Base-by-base conservation (phyloP, 768 basidiomycete species). In the Leccinum uliginosum region DNA sequence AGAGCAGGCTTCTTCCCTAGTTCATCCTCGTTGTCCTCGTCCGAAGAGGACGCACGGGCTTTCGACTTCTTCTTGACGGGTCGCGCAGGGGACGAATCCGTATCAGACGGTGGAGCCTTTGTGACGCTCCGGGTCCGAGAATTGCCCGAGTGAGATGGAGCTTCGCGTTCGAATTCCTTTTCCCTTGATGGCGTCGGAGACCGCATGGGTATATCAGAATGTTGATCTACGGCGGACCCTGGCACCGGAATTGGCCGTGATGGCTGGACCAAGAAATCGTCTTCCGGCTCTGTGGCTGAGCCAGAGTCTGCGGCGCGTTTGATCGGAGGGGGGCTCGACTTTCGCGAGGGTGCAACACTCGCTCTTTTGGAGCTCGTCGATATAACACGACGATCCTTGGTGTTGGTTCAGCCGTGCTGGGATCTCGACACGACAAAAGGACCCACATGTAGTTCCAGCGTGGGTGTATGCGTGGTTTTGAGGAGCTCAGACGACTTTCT, bases 11-110 rank as follows among this genome's bases (percentile, higher is more conserved):
- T 71, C 51, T 69, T 76, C 67, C 75, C 80, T 32, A 76, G 75
- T 35, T 80, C 83, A 21, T 73, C 76, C 60, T 84, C 85, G 64
- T 84, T 87, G 63, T 86, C 84, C 50, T 80, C 80, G 54, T 83
- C 82, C 57, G 78, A 78, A 17, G 76, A 76, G 21, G 74, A 67
- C 43, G 59, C 61, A 34, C 57, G 65, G 24, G 71, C 62, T 61
- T 79, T 78, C 24, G 62, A 71, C 57, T 74, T 74, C 73, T 87
- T 85, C 73, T 86, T 85, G 68, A 83, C 82, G 8, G 72, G 67
- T 11, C 69, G 73, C 24, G 62, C 65, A n/a, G 83, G 78, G n/a
- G 83, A 80, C 4, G 81, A 78, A 55, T 83, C 81, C 10, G 82
- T 74, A 60, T 80, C 80, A 35, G 72, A 72, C 29, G 64, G 46